Percentiles rank a stretch among this genome's conserved stretches.
These are phyloP conservation scores for Pseudocercospora macadamiae DNA, from an alignment of 2,329 filamentous ascomycete genomes.

Conservation along the genomic window DNA sequence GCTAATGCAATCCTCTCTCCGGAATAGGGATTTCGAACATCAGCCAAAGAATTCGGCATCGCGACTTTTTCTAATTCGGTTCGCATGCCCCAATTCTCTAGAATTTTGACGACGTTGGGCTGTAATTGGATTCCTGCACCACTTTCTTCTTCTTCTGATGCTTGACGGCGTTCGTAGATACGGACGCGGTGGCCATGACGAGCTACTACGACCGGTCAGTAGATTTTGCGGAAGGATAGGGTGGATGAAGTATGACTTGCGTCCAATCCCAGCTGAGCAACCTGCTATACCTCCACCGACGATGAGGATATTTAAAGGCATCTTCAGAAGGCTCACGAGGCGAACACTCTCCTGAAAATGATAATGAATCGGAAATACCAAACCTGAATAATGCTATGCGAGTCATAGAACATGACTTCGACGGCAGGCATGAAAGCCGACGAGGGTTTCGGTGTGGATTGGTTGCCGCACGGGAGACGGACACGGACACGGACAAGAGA, in stretches of 20 bases:
- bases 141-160: slow-evolving; percentile 1
- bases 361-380: background rate
- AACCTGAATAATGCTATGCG: background rate
- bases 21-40: slow-evolving; percentile 4
- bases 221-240: background rate
- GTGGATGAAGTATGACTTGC: background rate
- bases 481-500: too few relatives aligned
- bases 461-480: too few relatives aligned
- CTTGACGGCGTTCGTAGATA: slow-evolving; percentile 13
- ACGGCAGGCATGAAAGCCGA: too few relatives aligned
- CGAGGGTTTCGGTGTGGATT: too few relatives aligned
- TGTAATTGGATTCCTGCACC: slow-evolving; percentile 14
- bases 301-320: slow-evolving; percentile 10
- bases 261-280: slow-evolving; percentile 6
- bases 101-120: slow-evolving; percentile 14
- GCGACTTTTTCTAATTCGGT: slow-evolving; percentile 9
- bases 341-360: too few relatives aligned
- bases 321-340: too few relatives aligned
- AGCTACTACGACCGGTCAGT: background rate
- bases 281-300: slow-evolving; percentile 14
- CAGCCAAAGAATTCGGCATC: slow-evolving; percentile 4
- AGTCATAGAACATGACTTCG: too few relatives aligned
- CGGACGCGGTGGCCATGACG: slow-evolving; percentile 13
- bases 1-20: slow-evolving; percentile 8
- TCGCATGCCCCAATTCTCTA: slow-evolving; percentile 12